Percentiles rank a stretch among this genome's conserved stretches.
Evolutionary conservation across 2,329 filamentous ascomycete species (phyloP).

Genomic region (Fusarium pilosicola): DNA sequence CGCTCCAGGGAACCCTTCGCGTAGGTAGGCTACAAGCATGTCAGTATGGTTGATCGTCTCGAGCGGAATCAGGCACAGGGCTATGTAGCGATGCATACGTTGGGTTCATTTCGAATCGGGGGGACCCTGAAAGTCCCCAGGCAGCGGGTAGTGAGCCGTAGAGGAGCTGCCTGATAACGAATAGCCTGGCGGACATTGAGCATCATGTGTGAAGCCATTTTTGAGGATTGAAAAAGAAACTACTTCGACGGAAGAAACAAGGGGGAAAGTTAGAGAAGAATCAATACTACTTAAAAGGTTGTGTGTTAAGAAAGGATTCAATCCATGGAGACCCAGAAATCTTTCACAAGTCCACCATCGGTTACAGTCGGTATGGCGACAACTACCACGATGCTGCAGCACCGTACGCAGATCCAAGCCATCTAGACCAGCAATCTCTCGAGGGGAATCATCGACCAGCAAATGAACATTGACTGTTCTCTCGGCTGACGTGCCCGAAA

Average conservation of each 20-base stretch:
- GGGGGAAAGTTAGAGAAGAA: neutral
- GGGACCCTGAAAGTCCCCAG: neutral
- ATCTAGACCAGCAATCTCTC: neutral
- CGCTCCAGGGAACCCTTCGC: too few relatives aligned
- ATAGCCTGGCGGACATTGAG: neutral
- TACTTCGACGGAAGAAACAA: neutral
- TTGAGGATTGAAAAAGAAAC: too few relatives aligned
- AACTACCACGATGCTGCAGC: neutral
- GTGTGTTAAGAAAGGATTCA: neutral
- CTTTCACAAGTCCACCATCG: too few relatives aligned
- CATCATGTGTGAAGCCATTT: neutral
- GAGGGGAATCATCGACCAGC: neutral
- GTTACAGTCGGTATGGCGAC: too few relatives aligned
- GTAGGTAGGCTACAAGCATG: neutral
- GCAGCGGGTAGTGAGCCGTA: neutral
- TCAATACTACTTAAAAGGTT: neutral
- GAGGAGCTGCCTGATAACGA: neutral
- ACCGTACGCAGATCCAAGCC: too few relatives aligned
- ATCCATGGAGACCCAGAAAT: too few relatives aligned
- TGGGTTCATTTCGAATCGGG: neutral
- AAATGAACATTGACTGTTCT: neutral
- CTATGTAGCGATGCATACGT: neutral
- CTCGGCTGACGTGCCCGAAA: neutral
- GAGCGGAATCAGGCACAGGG: neutral
- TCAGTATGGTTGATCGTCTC: neutral